Conservation (phyloP, 805 yeast genomes). For the Starmerella potacharoeniae region DNA sequence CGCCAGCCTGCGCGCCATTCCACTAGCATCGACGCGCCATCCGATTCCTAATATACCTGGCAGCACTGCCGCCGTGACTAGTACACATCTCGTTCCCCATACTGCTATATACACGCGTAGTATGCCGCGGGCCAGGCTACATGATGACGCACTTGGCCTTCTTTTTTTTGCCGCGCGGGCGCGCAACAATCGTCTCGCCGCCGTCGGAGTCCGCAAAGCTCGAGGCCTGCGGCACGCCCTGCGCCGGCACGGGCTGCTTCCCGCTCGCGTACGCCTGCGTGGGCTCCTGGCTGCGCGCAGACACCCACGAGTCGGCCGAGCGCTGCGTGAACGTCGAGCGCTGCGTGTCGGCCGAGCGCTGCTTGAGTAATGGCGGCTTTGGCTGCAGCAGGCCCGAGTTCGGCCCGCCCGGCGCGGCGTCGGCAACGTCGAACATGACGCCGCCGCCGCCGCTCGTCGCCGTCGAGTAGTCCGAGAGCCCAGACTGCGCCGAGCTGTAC, state of each 20-base stretch:
- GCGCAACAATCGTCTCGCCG: slow-evolving; percentile 1
- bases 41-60: too few species aligned
- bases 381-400: not conserved
- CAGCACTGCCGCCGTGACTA: too few species aligned
- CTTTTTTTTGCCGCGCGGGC: slow-evolving; percentile 1
- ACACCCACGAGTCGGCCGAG: not conserved
- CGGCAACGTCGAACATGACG: not conserved
- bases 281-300: not conserved
- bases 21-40: too few species aligned
- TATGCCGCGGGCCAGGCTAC: not conserved
- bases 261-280: not conserved
- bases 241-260: not conserved
- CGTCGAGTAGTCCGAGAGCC: not conserved
- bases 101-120: too few species aligned
- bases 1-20: too few species aligned
- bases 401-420: not conserved
- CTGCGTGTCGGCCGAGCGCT: not conserved
- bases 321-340: not conserved
- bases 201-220: slow-evolving; percentile 1
- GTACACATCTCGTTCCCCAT: not conserved
- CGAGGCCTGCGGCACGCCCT: not conserved
- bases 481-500: not conserved
- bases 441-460: not conserved
- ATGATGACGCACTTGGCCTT: slow-evolving; percentile 14
- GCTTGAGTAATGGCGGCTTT: not conserved